Evolutionary conservation across 2,329 filamentous ascomycete genomes (phyloP), one percentile per base, ranked within the genome.

Genomic region (Pestalotiopsis sp.): DNA sequence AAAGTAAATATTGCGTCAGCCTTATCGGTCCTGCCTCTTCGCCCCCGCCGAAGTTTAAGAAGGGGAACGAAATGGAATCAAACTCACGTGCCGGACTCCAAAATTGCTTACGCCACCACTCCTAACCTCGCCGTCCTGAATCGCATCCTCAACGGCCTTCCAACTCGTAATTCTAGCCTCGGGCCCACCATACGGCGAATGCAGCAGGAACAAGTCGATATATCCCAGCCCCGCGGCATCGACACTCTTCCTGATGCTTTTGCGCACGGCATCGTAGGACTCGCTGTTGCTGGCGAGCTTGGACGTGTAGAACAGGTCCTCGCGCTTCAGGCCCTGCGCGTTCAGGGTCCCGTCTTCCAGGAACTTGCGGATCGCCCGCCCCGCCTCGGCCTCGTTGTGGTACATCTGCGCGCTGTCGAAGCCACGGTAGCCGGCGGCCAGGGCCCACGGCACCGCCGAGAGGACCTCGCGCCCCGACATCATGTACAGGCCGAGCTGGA

Each of bases 31-130:
- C 17, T 27, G 2, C 20, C 31, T 11, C 31, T 58, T 12, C 4
- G 20, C 17, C 17, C 5, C 20, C 20, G 2, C 20, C 56, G 2
- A 27, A 4, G 11, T 14, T 58, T 58, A 14, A 7, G 12, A 3
- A 31, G n/a, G 12, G 12, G 0, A 12, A 5, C 12, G 38, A 12
- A 20, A 27, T 20, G n/a, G 31, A 17, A 25, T 14, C 2, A 36
- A 1, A 20, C 89, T 80, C 74, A 90, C 90, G 82, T 95, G 93
- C 71, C 89, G 88, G 56, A 92, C 87, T 0, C 93, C 93, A 76
- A 88, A 96, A 79, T 96, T 96, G 76, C 90, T 93, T 1, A 96
- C 91, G 0, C 93, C 93, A 27, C 89, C 92, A 71, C 87, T 90
- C 76, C 81, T 90, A 38, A 94, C 83, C 80, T 94, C 90, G 0